Evolutionary conservation across 345 rosid genomes (phyloP), one percentile per base, ranked within the genome.

Genomic region (Reutealis trisperma): DNA sequence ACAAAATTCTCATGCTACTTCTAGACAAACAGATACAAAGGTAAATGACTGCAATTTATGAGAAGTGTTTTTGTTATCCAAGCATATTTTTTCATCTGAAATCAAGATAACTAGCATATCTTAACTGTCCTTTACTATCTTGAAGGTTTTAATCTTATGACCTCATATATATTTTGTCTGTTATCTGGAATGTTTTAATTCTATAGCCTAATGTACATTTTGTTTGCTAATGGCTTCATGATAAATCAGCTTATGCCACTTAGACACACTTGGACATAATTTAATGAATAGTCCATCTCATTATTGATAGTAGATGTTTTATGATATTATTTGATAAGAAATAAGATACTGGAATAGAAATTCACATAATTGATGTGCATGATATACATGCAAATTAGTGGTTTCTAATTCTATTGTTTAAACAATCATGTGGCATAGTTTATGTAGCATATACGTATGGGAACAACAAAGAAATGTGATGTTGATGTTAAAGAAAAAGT

Each of bases 11-110:
- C 90, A 82, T 77, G 47, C 84, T 30, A 64, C 85, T 59, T 75
- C 92, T 64, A 85, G 89, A 82, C 86, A 65, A 68, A 60, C 89
- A 19, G 92, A 87, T 78, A 74, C 85, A 9, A 93, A 96, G 98
- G 99, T 96, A 15, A 47, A 45, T 45, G 13, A 81, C 65, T 79
- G 68, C 21, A 13, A 42, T 59, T 65, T 69, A 2, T 49, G 49
- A 12, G 0, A 76, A 67, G 52, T 59, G 32, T 21, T 52, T 21
- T 75, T 22, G 45, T 34, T 25, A n/a, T 51, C 4, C 51, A 63
- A 51, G 16, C 41, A 47, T 37, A 47, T 47, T 37, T 37, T 37
- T 37, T 37, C 6, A 37, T 37, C 5, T 37, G 6, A 37, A 6
- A 37, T 37, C 13, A 47, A 47, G 51, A 47, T 47, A 12, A 12